These are phyloP conservation scores for Thymus quinquecostatus DNA, from an alignment of 257 asterid genomes.

Conservation along the genomic window DNA sequence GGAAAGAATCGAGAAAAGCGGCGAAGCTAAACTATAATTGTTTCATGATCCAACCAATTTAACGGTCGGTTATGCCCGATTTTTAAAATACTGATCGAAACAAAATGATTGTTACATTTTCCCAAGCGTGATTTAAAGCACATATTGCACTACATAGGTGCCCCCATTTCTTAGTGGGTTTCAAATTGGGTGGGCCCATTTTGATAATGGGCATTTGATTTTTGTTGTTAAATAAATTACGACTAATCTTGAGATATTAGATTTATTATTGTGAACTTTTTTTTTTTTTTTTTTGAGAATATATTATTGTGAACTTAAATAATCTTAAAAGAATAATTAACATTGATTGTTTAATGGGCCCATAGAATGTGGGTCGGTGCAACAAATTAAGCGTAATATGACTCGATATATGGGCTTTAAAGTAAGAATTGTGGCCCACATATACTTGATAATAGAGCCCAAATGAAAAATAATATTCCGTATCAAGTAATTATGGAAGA, in stretches of 20 bases:
- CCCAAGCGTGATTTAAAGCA: not conserved
- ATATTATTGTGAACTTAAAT: no score
- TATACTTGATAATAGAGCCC: no score
- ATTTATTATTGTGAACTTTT: no score
- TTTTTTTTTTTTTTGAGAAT: no score
- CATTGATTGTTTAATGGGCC: not conserved
- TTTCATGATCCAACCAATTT: no score
- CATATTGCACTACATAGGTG: not conserved
- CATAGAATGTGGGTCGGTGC: not conserved
- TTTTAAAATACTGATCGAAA: not conserved
- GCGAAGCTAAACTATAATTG: no score
- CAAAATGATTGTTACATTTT: not conserved
- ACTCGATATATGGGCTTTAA: not conserved
- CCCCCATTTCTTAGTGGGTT: slow-evolving; percentile 27
- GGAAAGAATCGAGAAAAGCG: no score
- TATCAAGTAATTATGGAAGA: no score
- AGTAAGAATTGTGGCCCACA: not conserved
- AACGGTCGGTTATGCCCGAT: no score
- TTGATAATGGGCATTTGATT: not conserved
- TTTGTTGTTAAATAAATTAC: not conserved
- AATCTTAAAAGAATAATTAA: no score
- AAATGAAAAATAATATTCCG: not conserved
- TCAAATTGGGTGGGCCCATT: slow-evolving; percentile 18
- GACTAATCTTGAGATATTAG: not conserved
- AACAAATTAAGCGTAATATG: no score